A percentile compares a stretch with the other conserved stretches of the same genome.
Evolutionary conservation across 495 filamentous ascomycete genomes (phyloP).

Genomic region (Glutinoglossum americanum): DNA sequence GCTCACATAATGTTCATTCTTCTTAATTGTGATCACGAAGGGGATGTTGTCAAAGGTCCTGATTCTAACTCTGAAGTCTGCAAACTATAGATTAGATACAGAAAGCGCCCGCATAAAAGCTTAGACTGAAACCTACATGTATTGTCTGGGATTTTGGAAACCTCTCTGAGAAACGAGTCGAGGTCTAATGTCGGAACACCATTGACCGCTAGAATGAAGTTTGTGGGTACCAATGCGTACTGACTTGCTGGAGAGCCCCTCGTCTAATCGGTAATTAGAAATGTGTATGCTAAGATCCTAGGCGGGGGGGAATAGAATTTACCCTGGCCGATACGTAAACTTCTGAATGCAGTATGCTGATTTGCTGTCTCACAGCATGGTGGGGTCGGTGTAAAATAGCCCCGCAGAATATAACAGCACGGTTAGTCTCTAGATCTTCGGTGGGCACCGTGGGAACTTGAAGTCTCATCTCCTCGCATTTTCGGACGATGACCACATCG

Average conservation of each 20-base stretch:
- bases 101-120: slow-evolving; percentile 5
- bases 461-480: slow-evolving; percentile 55
- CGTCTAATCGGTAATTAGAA: slow-evolving; percentile 15
- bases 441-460: slow-evolving; percentile 73
- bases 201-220: slow-evolving; percentile 94
- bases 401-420: slow-evolving; percentile 84
- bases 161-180: slow-evolving; percentile 53
- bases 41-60: slow-evolving; percentile 96
- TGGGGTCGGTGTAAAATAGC: slow-evolving; percentile 85
- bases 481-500: slow-evolving; percentile 70
- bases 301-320: slow-evolving; percentile 11
- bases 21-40: slow-evolving; percentile 98
- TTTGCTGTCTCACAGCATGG: slow-evolving; percentile 91
- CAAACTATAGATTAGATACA: slow-evolving; percentile 3
- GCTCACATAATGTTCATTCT: slow-evolving; percentile 86
- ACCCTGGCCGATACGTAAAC: slow-evolving; percentile 85
- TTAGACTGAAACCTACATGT: slow-evolving; percentile 36
- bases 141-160: slow-evolving; percentile 78
- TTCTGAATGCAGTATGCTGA: slow-evolving; percentile 85
- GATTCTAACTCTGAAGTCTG: slow-evolving; percentile 76
- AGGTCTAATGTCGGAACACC: slow-evolving; percentile 63
- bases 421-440: slow-evolving; percentile 76
- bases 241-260: slow-evolving; percentile 77
- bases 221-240: slow-evolving; percentile 84
- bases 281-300: neutral